Evolutionary conservation across 2,329 filamentous ascomycete genomes (phyloP), one percentile per base, ranked within the genome.

Genomic region (Arthrobotrys pseudoclavata): DNA sequence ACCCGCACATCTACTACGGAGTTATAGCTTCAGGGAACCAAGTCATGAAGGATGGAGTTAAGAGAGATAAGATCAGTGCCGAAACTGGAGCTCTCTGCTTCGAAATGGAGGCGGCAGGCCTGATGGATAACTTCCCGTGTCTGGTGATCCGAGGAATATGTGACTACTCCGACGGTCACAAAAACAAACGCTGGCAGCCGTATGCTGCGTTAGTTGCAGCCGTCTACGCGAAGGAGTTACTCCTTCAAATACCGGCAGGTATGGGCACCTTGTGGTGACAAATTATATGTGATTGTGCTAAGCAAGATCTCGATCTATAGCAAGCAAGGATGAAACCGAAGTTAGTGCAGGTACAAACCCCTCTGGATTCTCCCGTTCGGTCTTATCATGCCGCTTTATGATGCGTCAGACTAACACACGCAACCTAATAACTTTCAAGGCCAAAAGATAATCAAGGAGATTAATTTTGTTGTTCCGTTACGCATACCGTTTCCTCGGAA

Each of bases 61-160:
- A 70, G 29, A 61, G 67, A 70, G 67, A 70, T 45, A 29, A 26
- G 29, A 61, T 70, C 40, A 62, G 13, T 40, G 13, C 15, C n/a
- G 4, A 53, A 18, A 53, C 26, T 1, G 29, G 29, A 29, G 67
- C 67, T 26, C 53, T 62, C 12, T 70, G 67, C 18, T 70, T 70
- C 15, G 67, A 69, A 40, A 68, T 68, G 31, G 31, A 34, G 7
- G 31, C 31, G 1, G 31, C 31, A 34, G 31, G 31, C 12, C 31
- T 34, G 31, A 66, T 66, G 29, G 4, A 45, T n/a, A 24, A 45
- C 15, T 42, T 42, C 20, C 29, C 26, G 6, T 67, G n/a, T 29
- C 13, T 67, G 7, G 48, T 55, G 10, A 9, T 67, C 2, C 47
- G 63, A 42, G 63, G 63, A 45, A 55, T 67, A 45, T 67, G 63